A percentile compares a stretch with the other conserved stretches of the same genome.
Evolutionary conservation across 148 eudicot genomes (phyloP).

Genomic region (Vaccinium macrocarpon): DNA sequence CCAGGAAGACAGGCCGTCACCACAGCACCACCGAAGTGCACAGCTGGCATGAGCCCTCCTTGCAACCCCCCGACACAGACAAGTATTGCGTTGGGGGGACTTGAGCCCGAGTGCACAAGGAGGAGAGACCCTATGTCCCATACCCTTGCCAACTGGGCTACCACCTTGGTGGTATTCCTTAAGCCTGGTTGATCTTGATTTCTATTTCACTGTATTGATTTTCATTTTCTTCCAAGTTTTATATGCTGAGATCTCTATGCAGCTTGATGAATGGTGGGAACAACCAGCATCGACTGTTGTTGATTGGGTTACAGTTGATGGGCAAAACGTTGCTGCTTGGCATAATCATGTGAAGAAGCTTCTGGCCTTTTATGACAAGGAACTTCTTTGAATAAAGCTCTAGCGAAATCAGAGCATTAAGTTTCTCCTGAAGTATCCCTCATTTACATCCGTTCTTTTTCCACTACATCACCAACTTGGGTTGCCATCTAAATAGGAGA

Average conservation of each 20-base stretch:
- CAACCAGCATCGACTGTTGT: slow-evolving; percentile 95
- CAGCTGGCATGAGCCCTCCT: too few relatives aligned
- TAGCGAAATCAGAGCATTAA: neutral
- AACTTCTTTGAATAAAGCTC: slow-evolving; percentile 34
- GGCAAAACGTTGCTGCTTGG: slow-evolving; percentile 90
- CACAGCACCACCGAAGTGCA: too few relatives aligned
- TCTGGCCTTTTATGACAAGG: slow-evolving; percentile 78
- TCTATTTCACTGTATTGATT: neutral
- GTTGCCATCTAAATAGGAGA: neutral
- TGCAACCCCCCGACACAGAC: too few relatives aligned
- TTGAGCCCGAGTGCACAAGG: too few relatives aligned
- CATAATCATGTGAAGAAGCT: slow-evolving; percentile 88
- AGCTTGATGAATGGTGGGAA: slow-evolving; percentile 99
- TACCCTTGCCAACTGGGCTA: too few relatives aligned
- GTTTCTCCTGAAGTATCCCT: neutral
- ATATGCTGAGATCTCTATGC: slow-evolving; percentile 20
- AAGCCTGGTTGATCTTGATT: neutral
- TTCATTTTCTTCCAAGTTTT: neutral
- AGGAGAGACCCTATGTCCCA: too few relatives aligned
- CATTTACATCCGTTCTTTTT: neutral
- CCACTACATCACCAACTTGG: neutral
- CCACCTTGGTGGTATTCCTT: too few relatives aligned
- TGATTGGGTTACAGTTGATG: slow-evolving; percentile 95
- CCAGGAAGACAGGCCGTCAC: too few relatives aligned
- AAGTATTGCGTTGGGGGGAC: too few relatives aligned